These are phyloP conservation scores for Trichophyton mentagrophytes DNA, from an alignment of 2,329 filamentous ascomycete species.

Conservation along the genomic window DNA sequence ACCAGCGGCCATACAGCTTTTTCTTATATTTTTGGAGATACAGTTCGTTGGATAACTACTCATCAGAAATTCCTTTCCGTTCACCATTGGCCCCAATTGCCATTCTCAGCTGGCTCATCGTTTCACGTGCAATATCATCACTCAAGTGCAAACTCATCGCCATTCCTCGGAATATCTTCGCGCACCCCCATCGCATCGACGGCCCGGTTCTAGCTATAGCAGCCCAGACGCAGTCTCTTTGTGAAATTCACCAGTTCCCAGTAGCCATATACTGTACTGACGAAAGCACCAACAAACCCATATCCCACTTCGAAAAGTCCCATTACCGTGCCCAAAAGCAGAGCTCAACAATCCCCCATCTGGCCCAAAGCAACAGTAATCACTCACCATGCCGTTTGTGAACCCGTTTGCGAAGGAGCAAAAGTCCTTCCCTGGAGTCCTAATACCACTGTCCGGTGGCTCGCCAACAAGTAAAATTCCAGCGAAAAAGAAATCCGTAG, in stretches of 20 bases:
- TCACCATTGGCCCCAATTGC: neutral
- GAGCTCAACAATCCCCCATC: neutral
- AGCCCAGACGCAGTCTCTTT: neutral
- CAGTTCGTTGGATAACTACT: neutral
- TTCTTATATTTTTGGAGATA: neutral
- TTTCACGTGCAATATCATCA: neutral
- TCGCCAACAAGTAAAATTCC: constrained; percentile 21
- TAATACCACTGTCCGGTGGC: constrained; percentile 33
- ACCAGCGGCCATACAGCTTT: neutral
- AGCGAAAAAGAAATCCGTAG: constrained; percentile 24
- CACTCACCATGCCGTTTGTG: constrained; percentile 18
- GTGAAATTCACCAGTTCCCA: neutral
- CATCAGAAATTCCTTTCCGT: neutral
- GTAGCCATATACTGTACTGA: neutral
- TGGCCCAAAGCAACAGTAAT: neutral
- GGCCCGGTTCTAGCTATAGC: neutral
- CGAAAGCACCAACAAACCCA: neutral
- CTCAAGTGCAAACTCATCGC: neutral
- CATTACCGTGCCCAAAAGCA: neutral
- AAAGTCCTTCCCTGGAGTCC: constrained; percentile 34
- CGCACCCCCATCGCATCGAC: neutral
- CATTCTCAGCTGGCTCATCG: neutral
- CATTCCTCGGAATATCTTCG: neutral
- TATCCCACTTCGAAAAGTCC: neutral
- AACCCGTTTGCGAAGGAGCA: constrained; percentile 36